phyloP scores from a whole-genome alignment of 495 filamentous ascomycete genomes.

The Aspergillus baeticus region DNA sequence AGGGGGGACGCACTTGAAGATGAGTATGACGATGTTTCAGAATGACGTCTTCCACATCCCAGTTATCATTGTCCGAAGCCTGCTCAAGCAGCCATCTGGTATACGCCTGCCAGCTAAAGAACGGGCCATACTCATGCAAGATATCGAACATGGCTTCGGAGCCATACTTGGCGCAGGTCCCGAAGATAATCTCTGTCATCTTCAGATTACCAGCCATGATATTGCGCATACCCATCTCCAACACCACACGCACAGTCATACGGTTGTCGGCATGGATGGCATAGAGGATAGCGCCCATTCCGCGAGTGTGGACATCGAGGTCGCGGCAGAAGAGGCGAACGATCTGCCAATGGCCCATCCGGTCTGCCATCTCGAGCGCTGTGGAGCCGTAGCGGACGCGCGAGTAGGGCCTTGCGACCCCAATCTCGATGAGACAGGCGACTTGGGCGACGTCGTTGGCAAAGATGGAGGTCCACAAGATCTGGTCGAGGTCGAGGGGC shows the following conservation, averaged over 20 bases:
- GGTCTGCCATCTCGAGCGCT: neutral
- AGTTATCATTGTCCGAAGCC: too few species aligned
- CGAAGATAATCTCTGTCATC: neutral
- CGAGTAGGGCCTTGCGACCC: neutral
- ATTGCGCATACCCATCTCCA: neutral
- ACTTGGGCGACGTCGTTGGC: neutral
- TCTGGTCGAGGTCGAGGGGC: neutral
- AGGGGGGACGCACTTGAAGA: too few species aligned
- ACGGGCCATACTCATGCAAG: neutral
- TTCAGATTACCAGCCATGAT: neutral
- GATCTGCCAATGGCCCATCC: neutral
- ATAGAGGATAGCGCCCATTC: neutral
- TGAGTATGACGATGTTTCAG: too few species aligned
- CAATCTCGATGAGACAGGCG: neutral
- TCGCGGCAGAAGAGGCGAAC: neutral
- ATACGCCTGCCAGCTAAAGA: conserved; percentile 1
- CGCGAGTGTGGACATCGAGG: neutral
- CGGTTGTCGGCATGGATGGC: neutral
- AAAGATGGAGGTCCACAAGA: neutral
- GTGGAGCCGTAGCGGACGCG: neutral
- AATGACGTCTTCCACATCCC: too few species aligned
- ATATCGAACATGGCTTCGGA: neutral
- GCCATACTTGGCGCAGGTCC: neutral
- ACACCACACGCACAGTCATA: neutral
- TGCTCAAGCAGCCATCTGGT: too few species aligned